phyloP scores from a whole-genome alignment of 2,329 filamentous ascomycete species.

The Plenodomus biglobosus region DNA sequence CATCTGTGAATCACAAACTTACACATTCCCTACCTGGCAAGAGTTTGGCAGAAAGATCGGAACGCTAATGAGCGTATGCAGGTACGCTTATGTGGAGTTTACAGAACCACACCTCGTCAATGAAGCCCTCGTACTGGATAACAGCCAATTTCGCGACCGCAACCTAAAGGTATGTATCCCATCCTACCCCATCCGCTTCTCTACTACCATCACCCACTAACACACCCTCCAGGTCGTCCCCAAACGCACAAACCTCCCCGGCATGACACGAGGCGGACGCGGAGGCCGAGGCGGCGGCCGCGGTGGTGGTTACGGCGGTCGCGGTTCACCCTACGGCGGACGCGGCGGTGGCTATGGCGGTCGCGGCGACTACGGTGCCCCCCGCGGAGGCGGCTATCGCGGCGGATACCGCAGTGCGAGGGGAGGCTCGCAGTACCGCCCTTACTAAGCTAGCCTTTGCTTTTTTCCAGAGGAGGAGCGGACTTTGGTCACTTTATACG shows the following conservation, averaged over 20 bases:
- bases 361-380: conserved; percentile 40
- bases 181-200: neutral
- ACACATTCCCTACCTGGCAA: conserved; percentile 62
- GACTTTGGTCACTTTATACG: conserved; percentile 1
- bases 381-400: conserved; percentile 48
- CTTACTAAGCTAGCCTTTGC: conserved; percentile 12
- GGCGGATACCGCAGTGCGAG: conserved; percentile 40
- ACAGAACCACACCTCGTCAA: conserved; percentile 90
- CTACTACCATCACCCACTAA: conserved; percentile 18
- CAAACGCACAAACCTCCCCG: conserved; percentile 95
- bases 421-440: conserved; percentile 28
- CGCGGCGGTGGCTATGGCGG: conserved; percentile 20
- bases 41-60: conserved; percentile 56
- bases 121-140: conserved; percentile 91
- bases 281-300: conserved; percentile 57
- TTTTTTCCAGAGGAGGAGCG: too few relatives aligned
- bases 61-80: conserved; percentile 57
- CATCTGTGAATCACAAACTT: conserved; percentile 14
- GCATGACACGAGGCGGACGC: conserved; percentile 81
- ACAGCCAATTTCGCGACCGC: conserved; percentile 91
- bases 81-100: conserved; percentile 99
- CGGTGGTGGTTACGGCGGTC: conserved; percentile 50
- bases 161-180: conserved; percentile 76
- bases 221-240: conserved; percentile 65
- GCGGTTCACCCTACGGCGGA: conserved; percentile 52